A percentile compares a stretch with the other conserved stretches of the same genome.
Evolutionary conservation across 306 rosid species (phyloP).

Genomic region (Carpinus viminea): DNA sequence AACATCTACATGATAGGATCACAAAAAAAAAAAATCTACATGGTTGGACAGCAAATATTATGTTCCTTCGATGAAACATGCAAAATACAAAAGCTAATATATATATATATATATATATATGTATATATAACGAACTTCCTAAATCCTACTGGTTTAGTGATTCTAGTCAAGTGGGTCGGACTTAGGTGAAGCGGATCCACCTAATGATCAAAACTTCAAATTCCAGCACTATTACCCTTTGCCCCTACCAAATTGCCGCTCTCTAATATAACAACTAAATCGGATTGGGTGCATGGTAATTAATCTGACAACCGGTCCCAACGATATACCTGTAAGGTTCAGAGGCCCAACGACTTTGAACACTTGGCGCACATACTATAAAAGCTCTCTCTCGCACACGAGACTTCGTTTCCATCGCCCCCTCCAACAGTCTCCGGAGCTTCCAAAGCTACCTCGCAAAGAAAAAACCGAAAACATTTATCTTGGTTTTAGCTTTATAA

Average conservation of each 20-base stretch:
- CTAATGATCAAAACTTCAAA: not conserved
- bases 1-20: no score
- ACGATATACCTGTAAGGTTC: no score
- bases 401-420: slow-evolving; percentile 55
- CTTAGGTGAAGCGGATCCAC: not conserved
- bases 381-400: not conserved
- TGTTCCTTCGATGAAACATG: no score
- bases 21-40: no score
- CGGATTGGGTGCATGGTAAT: slow-evolving; percentile 30
- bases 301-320: not conserved
- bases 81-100: no score
- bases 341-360: no score
- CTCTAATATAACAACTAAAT: no score
- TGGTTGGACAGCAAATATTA: no score
- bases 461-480: not conserved
- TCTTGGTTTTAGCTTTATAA: slow-evolving; percentile 10
- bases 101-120: no score
- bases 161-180: not conserved
- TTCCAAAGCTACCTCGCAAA: slow-evolving; percentile 41
- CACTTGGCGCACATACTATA: no score
- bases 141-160: no score
- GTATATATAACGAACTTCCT: no score
- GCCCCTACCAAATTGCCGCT: not conserved
- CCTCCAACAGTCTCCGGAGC: slow-evolving; percentile 39
- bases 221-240: not conserved